Evolutionary conservation across 257 asterid species (phyloP).

Genomic region (Salvia miltiorrhiza): DNA sequence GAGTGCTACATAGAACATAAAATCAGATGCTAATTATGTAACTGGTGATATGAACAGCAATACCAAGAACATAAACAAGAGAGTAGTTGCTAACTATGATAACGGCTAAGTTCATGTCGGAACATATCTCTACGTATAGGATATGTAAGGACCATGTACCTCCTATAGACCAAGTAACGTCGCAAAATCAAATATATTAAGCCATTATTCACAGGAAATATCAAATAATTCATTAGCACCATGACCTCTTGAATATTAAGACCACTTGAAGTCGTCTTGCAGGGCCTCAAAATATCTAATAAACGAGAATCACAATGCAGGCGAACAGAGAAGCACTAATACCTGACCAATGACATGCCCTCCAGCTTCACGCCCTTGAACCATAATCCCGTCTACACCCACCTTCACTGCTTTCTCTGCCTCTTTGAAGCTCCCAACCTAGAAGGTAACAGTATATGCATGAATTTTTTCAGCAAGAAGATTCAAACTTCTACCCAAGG

Average conservation of each 20-base stretch:
- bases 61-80: neutral
- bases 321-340: conserved; percentile 5
- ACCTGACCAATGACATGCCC: conserved; percentile 94
- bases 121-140: neutral
- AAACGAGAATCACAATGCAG: neutral
- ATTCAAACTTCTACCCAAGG: neutral
- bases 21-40: neutral
- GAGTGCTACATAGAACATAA: neutral
- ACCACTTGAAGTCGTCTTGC: neutral
- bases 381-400: conserved; percentile 84
- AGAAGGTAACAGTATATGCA: neutral
- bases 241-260: neutral
- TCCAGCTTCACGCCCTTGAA: conserved; percentile 92
- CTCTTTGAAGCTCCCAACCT: conserved; percentile 85
- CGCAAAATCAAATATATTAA: neutral
- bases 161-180: neutral
- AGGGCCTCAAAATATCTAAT: neutral
- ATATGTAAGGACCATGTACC: neutral
- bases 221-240: neutral
- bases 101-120: neutral
- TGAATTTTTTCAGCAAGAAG: conserved; percentile 1
- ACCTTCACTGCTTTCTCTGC: conserved; percentile 63
- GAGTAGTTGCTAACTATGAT: neutral
- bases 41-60: neutral
- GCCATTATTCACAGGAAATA: neutral